Conservation (phyloP, 169 alveolate species). For the Cryptosporidium meleagridis region DNA sequence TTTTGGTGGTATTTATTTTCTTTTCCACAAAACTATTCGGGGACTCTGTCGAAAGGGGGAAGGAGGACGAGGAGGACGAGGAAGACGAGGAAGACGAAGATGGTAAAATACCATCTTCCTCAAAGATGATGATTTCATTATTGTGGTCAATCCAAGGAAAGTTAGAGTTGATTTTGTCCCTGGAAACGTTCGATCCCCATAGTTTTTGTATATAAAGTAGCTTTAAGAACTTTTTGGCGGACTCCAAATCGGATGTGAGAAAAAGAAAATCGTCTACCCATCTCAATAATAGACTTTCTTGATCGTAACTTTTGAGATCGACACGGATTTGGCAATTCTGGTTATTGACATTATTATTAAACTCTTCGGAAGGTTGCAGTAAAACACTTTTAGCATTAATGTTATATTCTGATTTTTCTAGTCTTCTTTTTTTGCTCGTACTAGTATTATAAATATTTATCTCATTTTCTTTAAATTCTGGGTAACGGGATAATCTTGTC, state of each 20-base stretch:
- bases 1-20: not conserved
- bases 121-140: not conserved
- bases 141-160: slow-evolving; percentile 38
- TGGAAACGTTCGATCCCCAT: slow-evolving; percentile 61
- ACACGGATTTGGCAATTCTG: not conserved
- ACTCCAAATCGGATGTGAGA: slow-evolving; percentile 10
- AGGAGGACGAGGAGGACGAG: no score
- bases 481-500: not conserved
- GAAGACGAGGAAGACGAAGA: no score
- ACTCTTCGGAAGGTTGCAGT: not conserved
- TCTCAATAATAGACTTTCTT: slow-evolving; percentile 20
- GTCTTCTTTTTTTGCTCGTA: not conserved
- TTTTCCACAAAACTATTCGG: not conserved
- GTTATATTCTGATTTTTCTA: not conserved
- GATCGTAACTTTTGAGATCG: not conserved
- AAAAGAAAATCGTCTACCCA: slow-evolving; percentile 74
- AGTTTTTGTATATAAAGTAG: slow-evolving; percentile 14
- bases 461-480: not conserved
- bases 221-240: slow-evolving; percentile 33
- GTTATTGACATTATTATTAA: not conserved
- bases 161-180: slow-evolving; percentile 37
- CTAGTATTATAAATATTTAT: not conserved
- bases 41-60: not conserved
- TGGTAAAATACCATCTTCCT: not conserved
- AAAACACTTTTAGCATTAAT: not conserved